Base-by-base conservation (phyloP, 768 basidiomycete species). In the Serpula lacrymans region DNA sequence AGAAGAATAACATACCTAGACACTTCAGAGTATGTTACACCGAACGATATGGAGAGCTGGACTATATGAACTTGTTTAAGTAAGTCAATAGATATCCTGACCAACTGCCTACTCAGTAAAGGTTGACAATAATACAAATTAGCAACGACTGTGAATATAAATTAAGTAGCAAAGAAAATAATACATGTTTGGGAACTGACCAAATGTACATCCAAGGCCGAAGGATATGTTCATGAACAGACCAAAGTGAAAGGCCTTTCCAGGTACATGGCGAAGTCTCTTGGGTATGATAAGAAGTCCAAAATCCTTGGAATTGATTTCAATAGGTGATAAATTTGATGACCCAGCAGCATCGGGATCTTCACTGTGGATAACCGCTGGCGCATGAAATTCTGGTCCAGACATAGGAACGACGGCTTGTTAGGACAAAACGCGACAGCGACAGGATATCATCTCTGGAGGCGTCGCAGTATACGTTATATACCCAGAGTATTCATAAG, bases 61-160 rank as follows among this genome's bases (percentile, higher is more conserved):
- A 59, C 58, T 42, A 26, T n/a, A n/a, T 13, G 18, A 18, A 18
- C 12, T 11, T 3, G 18, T 25, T 57, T 26, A 16, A 34, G 17
- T 2, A 26, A 34, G 2, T 9, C 2, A 18, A 46, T 6, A 45
- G 41, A 21, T 9, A 42, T n/a, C n/a, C 8, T 33, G 2, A 18
- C 25, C 17, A 30, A 16, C 21, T 2, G 49, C 72, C 53, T 53
- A 79, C 87, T 84, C 8, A 90, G 64, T 44, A 91, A 62, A 6
- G 88, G 88, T 61, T 88, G 86, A 46, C 81, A 84, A 45, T 90
- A 92, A 55, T 89, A 91, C 35, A 92, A 62, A 55, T 91, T 90
- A 20, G 79, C 74, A 21, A 78, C 78, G 33, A 49, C 62, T 62
- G 32, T 7, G n/a, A n/a, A 25, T 21, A 39, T n/a, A 27, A 8